Evolutionary conservation across 2,329 filamentous ascomycete species (phyloP), one percentile per base, ranked within the genome.

Genomic region (Colletotrichum truncatum): DNA sequence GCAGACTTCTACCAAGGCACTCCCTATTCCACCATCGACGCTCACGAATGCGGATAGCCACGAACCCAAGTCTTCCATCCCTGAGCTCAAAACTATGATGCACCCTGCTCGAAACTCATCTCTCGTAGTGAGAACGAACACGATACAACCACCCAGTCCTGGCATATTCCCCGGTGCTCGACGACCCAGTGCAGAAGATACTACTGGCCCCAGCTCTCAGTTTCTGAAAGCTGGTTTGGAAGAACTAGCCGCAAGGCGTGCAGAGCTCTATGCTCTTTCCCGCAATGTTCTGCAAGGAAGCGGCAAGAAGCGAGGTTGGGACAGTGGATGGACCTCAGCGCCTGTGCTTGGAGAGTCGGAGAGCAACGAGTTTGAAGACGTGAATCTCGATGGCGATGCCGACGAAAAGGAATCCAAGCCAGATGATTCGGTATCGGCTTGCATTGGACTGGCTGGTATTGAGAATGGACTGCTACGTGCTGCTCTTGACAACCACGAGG

Each of bases 181-280:
- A 62, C 77, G 77, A 51, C 68, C 77, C 0, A 80, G 76, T 41
- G 67, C 74, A 1, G 70, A 81, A 3, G 79, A 82, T 4, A 74
- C 73, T 9, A 67, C 80, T 16, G 25, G 48, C 2, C 70, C 12
- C 16, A 78, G 80, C 4, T 78, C 82, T 2, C 82, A 83, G 0
- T 87, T 89, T 59, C 77, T 86, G 14, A 90, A 89, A 66, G 72
- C 80, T 6, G 94, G 95, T 0, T 81, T 94, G 1, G 92, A 97
- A 73, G 92, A 97, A 58, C 82, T 98, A 23, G 93, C 94, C 34
- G 92, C 93, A 45, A 89, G 89, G 66, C 87, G 95, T 71, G 95
- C 93, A 6, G 93, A 97, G 72, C 84, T 98, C 3, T 91, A 93
- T 66, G 82, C 93, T 60, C 80, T 97, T 39, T 94, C 93, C 8